Evolutionary conservation across 2,329 filamentous ascomycete genomes (phyloP), one percentile per base, ranked within the genome.

Genomic region (Epicoccum sorghinum): DNA sequence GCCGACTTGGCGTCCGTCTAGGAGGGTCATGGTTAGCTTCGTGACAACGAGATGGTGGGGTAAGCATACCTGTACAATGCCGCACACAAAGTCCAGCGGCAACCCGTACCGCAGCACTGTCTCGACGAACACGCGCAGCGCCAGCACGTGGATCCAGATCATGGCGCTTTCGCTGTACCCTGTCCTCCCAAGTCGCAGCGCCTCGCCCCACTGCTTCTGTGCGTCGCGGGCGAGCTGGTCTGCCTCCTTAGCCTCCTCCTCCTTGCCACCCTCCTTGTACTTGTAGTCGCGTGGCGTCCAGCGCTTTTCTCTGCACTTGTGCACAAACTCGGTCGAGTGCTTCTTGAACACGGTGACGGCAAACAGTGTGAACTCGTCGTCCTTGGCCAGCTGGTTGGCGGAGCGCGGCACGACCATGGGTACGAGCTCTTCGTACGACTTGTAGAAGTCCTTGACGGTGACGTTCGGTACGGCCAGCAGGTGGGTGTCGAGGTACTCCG

Each of bases 271-370:
- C 72, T 96, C 89, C 50, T 92, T 89, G 74, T 96, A 91, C 77
- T 93, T 95, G 81, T 93, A 97, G 69, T 97, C 93, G 57, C 95
- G 86, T 2, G 95, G 95, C 36, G 91, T 93, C 91, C 93, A 99
- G 72, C 95, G 91, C 68, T 90, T 87, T 74, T 98, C 95, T 61
- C 95, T 85, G 70, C 89, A 92, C 78, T 96, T 96, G 75, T 95
- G 90, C 54, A 96, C 80, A 69, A 99, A 98, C 68, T 98, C 95
- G 59, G 82, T 77, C 60, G 88, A 86, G 72, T 91, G 83, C 78
- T 97, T 98, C 81, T 96, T 96, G 79, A 99, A 99, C 0, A 89
- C 89, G 3, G 91, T 95, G 44, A 96, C 93, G 4, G 89, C 88
- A 70, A 90, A 97, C 14, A 99, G 82, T 2, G 87, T 86, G 69